Evolutionary conservation across 176 grass and related monocot species (phyloP).

Genomic region (Aegilops longissima): DNA sequence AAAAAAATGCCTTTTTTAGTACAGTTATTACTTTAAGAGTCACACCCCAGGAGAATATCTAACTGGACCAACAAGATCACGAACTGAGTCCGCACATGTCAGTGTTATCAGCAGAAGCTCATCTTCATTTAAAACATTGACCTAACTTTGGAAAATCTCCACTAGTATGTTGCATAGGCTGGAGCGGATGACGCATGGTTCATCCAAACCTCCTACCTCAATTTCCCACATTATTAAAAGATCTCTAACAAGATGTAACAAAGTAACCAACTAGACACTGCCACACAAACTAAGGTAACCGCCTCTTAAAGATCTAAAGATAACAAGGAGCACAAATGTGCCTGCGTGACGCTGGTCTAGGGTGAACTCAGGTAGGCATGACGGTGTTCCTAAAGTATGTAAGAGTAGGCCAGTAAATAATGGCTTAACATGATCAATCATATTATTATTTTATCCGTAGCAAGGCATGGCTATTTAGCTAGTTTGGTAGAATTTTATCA

Average conservation of each 20-base stretch:
- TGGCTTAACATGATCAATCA: background rate
- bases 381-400: background rate
- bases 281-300: background rate
- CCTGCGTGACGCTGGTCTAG: background rate
- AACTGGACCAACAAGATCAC: background rate
- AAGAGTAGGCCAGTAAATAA: background rate
- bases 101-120: constrained; percentile 24
- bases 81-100: background rate
- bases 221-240: background rate
- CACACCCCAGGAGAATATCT: background rate
- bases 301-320: background rate
- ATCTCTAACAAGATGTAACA: background rate
- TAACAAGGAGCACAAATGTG: constrained; percentile 5
- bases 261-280: background rate
- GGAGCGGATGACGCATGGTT: background rate
- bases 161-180: background rate
- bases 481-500: background rate
- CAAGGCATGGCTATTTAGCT: constrained; percentile 3
- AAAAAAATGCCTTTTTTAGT: background rate
- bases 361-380: background rate
- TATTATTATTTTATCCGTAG: background rate
- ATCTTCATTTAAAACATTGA: background rate
- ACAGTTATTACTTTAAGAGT: constrained; percentile 10
- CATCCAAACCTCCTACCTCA: background rate
- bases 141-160: constrained; percentile 9